Percentiles rank a stretch among this genome's conserved stretches.
Evolutionary conservation across 1,284 basidiomycete species (phyloP).

Genomic region (Moniliophthora roreri): DNA sequence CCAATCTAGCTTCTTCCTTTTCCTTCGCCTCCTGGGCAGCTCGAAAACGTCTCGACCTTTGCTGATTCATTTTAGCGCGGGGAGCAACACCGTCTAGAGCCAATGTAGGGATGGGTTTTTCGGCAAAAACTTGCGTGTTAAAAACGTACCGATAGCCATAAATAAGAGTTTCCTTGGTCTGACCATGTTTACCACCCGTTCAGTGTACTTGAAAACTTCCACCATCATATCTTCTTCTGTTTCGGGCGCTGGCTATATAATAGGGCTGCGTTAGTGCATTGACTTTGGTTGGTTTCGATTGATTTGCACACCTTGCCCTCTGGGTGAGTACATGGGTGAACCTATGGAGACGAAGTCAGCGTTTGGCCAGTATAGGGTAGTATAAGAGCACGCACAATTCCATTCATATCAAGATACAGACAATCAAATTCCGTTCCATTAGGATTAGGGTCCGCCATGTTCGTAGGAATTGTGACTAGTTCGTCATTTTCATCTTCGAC

Average conservation of each 20-base stretch:
- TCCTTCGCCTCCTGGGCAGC: slow-evolving; percentile 94
- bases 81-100: slow-evolving; percentile 93
- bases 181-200: slow-evolving; percentile 96
- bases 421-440: slow-evolving; percentile 97
- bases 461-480: slow-evolving; percentile 74
- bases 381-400: slow-evolving; percentile 51
- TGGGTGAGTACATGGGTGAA: slow-evolving; percentile 98
- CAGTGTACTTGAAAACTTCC: slow-evolving; percentile 96
- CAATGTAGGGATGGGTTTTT: slow-evolving; percentile 1
- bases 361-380: slow-evolving; percentile 3
- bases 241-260: slow-evolving; percentile 80
- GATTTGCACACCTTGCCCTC: slow-evolving; percentile 76
- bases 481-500: slow-evolving; percentile 70
- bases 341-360: slow-evolving; percentile 42
- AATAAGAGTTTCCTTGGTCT: slow-evolving; percentile 93
- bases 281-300: background rate
- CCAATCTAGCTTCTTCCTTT: slow-evolving; percentile 84
- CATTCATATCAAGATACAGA: slow-evolving; percentile 94
- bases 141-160: slow-evolving; percentile 88
- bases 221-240: slow-evolving; percentile 99
- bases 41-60: slow-evolving; percentile 94
- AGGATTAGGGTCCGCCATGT: slow-evolving; percentile 88
- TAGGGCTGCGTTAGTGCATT: slow-evolving; percentile 12
- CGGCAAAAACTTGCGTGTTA: background rate
- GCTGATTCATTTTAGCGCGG: slow-evolving; percentile 99